Evolutionary conservation across 306 rosid species (phyloP), one percentile per base, ranked within the genome.

Genomic region (Calophaca sinica): DNA sequence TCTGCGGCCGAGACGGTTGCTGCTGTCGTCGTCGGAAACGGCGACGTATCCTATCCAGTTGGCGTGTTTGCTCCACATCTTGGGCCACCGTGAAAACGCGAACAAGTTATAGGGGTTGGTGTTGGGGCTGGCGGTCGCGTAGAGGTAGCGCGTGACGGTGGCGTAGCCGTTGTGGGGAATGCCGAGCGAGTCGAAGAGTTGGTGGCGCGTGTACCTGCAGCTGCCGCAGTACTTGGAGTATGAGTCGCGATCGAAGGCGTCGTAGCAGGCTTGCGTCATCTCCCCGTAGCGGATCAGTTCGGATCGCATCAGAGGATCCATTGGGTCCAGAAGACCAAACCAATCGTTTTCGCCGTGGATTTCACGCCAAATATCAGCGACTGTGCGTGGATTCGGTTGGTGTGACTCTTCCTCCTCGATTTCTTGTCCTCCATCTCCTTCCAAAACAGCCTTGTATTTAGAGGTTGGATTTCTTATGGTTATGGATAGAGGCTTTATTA

Each of bases 221-320:
- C 89, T 85, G 0, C 97, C 97, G 73, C 97, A 92, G 78, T 88
- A 89, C 62, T 88, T 89, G n/a, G 96, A 92, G 64, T 82, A 92
- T 0, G 97, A 88, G 68, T 92, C 97, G 80, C 75, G 86, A 57
- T 89, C 93, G 77, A 92, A 92, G 5, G 90, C 89, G 77, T 92
- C 97, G 82, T 92, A 92, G 63, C 96, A 89, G 14, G 93, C 87
- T 71, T 92, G 96, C 6, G 93, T 87, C 97, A 92, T 92, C 58
- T 92, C 97, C 1, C 97, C 96, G 63, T 88, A 89, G 4, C 93
- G 90, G 66, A 79, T 84, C 5, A 92, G 84, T 57, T 89, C 97
- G 0, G 82, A 38, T 12, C 97, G 84, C 14, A 92, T 63, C 4
- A 86, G 51, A 1, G 88, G 87, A 33, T 86, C 81, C 84, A 92